A percentile compares a stretch with the other conserved stretches of the same genome.
phyloP scores from a whole-genome alignment of 2,329 filamentous ascomycete genomes.

The Zymoseptoria pseudotritici region DNA sequence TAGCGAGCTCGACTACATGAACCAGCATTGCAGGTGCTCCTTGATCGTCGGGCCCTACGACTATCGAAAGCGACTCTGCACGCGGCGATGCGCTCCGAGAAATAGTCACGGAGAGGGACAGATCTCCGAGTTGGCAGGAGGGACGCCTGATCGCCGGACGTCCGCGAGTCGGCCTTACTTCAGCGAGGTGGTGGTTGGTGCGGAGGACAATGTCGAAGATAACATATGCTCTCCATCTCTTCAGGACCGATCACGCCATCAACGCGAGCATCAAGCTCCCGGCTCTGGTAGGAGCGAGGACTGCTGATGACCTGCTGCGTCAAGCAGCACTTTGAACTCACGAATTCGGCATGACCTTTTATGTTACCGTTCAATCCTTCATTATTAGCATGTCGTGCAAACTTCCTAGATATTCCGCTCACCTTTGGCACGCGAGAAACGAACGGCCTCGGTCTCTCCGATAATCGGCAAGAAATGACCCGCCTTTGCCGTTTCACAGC shows the following conservation, averaged over 20 bases:
- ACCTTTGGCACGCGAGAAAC: not conserved
- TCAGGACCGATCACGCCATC: no score
- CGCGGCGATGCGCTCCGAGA: constrained; percentile 1
- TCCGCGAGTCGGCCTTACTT: not conserved
- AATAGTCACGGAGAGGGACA: not conserved
- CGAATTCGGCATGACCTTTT: no score
- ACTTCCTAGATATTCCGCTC: not conserved
- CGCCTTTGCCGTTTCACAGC: not conserved
- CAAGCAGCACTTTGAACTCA: no score
- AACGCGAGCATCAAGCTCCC: no score
- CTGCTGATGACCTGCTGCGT: no score
- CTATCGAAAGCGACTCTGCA: constrained; percentile 7
- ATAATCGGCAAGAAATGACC: not conserved
- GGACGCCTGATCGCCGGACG: not conserved
- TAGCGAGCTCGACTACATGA: constrained; percentile 9
- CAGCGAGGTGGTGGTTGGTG: not conserved
- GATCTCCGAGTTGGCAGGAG: not conserved
- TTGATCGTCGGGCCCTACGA: constrained; percentile 10
- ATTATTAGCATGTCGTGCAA: not conserved
- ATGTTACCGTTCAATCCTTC: no score
- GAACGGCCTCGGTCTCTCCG: not conserved
- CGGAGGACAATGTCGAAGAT: not conserved
- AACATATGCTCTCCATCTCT: not conserved
- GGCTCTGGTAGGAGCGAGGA: no score
- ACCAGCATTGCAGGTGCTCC: constrained; percentile 12